A percentile compares a stretch with the other conserved stretches of the same genome.
These are phyloP conservation scores for Xylaria sp. DNA, from an alignment of 2,329 filamentous ascomycete genomes.

Conservation along the genomic window DNA sequence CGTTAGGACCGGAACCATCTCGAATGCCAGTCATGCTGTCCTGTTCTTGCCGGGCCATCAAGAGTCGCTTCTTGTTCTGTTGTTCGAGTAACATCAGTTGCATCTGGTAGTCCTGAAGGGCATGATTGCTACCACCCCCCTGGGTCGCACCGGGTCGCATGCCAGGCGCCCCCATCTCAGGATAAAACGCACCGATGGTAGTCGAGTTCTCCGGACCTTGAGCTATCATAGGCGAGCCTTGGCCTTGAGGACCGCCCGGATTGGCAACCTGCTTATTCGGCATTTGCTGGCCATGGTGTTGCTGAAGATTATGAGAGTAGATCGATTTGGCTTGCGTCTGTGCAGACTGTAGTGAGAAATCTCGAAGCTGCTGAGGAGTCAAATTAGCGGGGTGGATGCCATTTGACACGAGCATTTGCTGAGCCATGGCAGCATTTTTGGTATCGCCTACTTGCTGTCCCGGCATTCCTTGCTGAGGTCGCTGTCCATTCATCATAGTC, in stretches of 20 bases:
- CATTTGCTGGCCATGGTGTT: slow-evolving; percentile 77
- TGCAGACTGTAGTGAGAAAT: slow-evolving; percentile 50
- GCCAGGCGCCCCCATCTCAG: slow-evolving; percentile 52
- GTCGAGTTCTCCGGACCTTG: slow-evolving; percentile 60
- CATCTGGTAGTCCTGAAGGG: slow-evolving; percentile 84
- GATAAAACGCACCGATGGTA: slow-evolving; percentile 53
- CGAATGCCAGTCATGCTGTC: slow-evolving; percentile 55
- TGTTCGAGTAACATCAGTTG: slow-evolving; percentile 82
- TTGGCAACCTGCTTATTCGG: slow-evolving; percentile 75
- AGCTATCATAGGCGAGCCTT: slow-evolving; percentile 78
- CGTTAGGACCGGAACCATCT: slow-evolving; percentile 46
- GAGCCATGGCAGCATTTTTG: slow-evolving; percentile 39
- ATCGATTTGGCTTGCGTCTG: slow-evolving; percentile 75
- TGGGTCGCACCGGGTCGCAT: slow-evolving; percentile 52
- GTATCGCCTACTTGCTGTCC: slow-evolving; percentile 58
- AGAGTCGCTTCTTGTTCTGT: slow-evolving; percentile 79
- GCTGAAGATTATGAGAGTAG: slow-evolving; percentile 79
- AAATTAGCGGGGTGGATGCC: slow-evolving; percentile 72
- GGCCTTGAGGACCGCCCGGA: slow-evolving; percentile 62
- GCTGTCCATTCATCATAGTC: slow-evolving; percentile 69
- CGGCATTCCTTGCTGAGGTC: slow-evolving; percentile 62
- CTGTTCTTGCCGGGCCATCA: slow-evolving; percentile 78
- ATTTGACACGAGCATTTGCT: slow-evolving; percentile 59
- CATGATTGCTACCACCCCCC: slow-evolving; percentile 63
- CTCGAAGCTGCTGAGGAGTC: slow-evolving; percentile 69